These are phyloP conservation scores for Blastocrithidia nonstop DNA, from an alignment of 208 protist species.

Conservation along the genomic window DNA sequence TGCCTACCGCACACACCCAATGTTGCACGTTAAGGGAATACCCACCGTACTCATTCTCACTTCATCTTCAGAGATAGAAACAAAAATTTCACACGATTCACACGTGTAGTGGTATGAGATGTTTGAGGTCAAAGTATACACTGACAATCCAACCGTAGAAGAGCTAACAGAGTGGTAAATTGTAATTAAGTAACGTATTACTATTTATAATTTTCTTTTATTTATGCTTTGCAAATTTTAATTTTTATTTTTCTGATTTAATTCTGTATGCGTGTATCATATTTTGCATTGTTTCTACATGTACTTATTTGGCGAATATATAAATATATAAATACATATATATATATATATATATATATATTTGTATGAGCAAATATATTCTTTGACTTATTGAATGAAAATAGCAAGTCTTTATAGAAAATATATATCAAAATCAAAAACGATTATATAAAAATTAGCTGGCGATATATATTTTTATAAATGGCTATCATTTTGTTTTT, in stretches of 20 bases:
- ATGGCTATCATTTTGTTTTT: constrained; percentile 3
- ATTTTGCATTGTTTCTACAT: constrained; percentile 2
- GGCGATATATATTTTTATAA: constrained; percentile 5
- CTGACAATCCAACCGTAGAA: constrained; percentile 5
- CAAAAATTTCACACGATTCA: too few relatives aligned
- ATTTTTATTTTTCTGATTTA: constrained; percentile 7
- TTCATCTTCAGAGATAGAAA: constrained; percentile 10
- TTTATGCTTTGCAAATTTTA: constrained; percentile 4
- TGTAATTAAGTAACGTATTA: neutral
- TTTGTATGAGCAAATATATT: neutral
- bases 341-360: constrained; percentile 6
- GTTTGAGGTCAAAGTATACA: constrained; percentile 22
- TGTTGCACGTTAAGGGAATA: constrained; percentile 16
- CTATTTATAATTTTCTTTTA: neutral
- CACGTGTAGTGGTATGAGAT: constrained; percentile 21
- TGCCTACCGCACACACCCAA: constrained; percentile 36
- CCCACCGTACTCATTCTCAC: constrained; percentile 40
- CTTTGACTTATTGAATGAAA: too few relatives aligned
- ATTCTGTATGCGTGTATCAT: constrained; percentile 3
- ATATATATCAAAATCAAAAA: too few relatives aligned
- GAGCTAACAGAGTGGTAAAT: constrained; percentile 1
- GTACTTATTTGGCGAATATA: neutral
- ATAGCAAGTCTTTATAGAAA: too few relatives aligned
- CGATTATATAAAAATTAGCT: neutral
- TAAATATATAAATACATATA: constrained; percentile 4